These are phyloP conservation scores for Kwoniella botswanensis DNA, from an alignment of 768 basidiomycete genomes.

Conservation along the genomic window DNA sequence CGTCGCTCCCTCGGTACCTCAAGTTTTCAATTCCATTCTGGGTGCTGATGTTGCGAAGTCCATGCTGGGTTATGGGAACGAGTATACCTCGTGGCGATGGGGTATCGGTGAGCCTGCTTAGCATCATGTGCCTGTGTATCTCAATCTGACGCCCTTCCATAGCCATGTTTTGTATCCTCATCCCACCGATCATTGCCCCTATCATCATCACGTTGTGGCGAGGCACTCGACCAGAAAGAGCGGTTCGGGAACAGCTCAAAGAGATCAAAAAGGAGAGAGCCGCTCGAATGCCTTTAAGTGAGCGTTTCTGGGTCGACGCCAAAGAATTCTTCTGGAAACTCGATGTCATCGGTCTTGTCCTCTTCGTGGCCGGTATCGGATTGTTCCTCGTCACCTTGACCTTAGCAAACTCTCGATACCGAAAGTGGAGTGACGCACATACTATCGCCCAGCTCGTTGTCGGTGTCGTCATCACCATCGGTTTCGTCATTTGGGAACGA, in stretches of 20 bases:
- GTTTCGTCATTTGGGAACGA: constrained; percentile 51
- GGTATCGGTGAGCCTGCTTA: constrained; percentile 34
- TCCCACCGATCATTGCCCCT: constrained; percentile 46
- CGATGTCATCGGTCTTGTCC: constrained; percentile 54
- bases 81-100: constrained; percentile 39
- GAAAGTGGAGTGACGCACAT: constrained; percentile 53
- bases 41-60: constrained; percentile 40
- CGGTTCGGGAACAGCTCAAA: constrained; percentile 24
- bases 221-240: constrained; percentile 24
- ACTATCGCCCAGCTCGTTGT: constrained; percentile 50
- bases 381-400: constrained; percentile 56
- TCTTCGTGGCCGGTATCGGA: constrained; percentile 54
- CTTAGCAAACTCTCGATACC: constrained; percentile 49
- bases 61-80: constrained; percentile 30
- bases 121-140: background rate
- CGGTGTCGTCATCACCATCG: constrained; percentile 39
- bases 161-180: constrained; percentile 54
- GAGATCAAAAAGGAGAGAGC: constrained; percentile 26
- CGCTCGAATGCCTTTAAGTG: background rate
- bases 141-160: background rate
- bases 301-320: constrained; percentile 15
- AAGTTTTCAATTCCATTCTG: constrained; percentile 54
- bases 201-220: constrained; percentile 50
- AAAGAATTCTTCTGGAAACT: constrained; percentile 53
- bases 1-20: constrained; percentile 53